Evolutionary conservation across 176 grass and related monocot genomes (phyloP), one percentile per base, ranked within the genome.

Genomic region (Tillandsia fasciculata): DNA sequence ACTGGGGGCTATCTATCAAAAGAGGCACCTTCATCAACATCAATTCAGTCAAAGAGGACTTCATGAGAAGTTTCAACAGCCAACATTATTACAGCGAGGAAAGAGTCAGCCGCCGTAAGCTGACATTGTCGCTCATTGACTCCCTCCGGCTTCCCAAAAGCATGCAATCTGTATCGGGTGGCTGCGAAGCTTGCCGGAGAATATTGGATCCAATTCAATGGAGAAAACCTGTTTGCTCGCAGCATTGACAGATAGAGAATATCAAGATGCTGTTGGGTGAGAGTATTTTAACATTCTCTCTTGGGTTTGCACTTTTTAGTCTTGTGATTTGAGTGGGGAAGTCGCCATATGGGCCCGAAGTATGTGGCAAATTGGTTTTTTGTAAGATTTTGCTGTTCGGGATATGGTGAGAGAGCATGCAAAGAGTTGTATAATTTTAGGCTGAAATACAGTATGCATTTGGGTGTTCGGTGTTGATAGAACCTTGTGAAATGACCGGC

Each of bases 21-120:
- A 54, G 53, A 49, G 53, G 29, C 53, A 74, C 67, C 42, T 54
- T 70, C 54, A 79, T 91, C 15, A 65, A 74, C 69, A 79, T 70
- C 53, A 3, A 50, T 68, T 77, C 69, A 68, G 64, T 87, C 61
- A 82, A 85, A 82, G 50, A 82, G 51, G 79, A 91, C 26, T 91
- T 91, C 72, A 87, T 82, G 88, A 87, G 69, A 70, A 82, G 59
- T 80, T 24, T 87, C 49, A 77, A 64, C 22, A 87, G 77, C 54
- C 75, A 72, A 57, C 75, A 77, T 67, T 91, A 87, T 20, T 20
- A 0, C 66, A 78, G 76, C 61, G 78, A 75, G 67, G 71, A 70
- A 61, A 87, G 75, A 69, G 76, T 69, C 74, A 48, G 49, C 15
- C 59, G 73, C 65, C 87, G 59, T 11, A 80, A 85, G 69, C 72